phyloP scores from a whole-genome alignment of 805 yeast genomes.

The Lachancea cidri region DNA sequence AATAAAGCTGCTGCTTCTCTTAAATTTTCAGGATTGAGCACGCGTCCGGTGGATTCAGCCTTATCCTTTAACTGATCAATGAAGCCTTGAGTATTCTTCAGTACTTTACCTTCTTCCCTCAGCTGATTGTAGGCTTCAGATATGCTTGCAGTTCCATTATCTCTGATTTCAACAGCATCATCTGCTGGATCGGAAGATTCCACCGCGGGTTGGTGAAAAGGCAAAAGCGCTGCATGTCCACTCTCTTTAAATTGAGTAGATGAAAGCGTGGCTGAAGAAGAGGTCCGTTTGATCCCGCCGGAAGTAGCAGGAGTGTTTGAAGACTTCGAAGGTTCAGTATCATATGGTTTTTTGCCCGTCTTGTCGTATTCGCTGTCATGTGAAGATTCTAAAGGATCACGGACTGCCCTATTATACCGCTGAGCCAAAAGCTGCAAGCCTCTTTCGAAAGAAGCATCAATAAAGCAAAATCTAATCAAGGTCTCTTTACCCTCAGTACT shows the following conservation, averaged over 20 bases:
- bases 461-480: slow-evolving; percentile 60
- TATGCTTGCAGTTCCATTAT: slow-evolving; percentile 7
- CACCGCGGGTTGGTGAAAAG: slow-evolving; percentile 33
- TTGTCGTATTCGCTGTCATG: slow-evolving; percentile 8
- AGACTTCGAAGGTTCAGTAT: too few relatives aligned
- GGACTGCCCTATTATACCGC: slow-evolving; percentile 15
- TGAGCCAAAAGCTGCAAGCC: slow-evolving; percentile 35
- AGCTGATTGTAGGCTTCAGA: slow-evolving; percentile 14
- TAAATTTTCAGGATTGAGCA: slow-evolving; percentile 21
- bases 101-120: slow-evolving; percentile 25
- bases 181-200: slow-evolving; percentile 26
- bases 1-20: slow-evolving; percentile 28
- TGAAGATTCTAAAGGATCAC: neutral
- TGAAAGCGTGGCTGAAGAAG: slow-evolving; percentile 14
- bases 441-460: slow-evolving; percentile 68
- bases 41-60: slow-evolving; percentile 4
- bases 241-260: slow-evolving; percentile 24
- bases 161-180: slow-evolving; percentile 30
- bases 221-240: slow-evolving; percentile 35
- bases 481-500: slow-evolving; percentile 75
- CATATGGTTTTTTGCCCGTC: too few relatives aligned
- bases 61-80: slow-evolving; percentile 11
- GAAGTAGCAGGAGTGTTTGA: neutral
- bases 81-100: slow-evolving; percentile 18
- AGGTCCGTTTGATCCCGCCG: neutral